A percentile compares a stretch with the other conserved stretches of the same genome.
Conservation (phyloP, 2,329 filamentous ascomycete species). For the Hypomyces perniciosus region DNA sequence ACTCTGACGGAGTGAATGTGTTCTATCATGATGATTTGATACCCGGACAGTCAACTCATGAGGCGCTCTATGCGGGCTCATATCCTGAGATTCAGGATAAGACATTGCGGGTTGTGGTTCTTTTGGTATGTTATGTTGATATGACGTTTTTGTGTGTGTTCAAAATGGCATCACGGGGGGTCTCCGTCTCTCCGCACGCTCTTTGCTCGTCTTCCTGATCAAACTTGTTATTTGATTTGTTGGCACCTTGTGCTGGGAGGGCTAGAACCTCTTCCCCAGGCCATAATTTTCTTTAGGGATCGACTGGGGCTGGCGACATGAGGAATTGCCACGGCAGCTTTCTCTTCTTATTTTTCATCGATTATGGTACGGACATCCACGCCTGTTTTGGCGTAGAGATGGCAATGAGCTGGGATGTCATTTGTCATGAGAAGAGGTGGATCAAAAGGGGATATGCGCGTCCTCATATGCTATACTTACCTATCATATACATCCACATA, state of each 20-base stretch:
- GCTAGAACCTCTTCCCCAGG: slow-evolving; percentile 6
- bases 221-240: not conserved
- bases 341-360: slow-evolving; percentile 1
- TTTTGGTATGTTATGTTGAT: slow-evolving; percentile 2
- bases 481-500: not conserved
- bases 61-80: not conserved
- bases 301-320: slow-evolving; percentile 8
- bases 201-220: not conserved
- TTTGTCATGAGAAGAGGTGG: not conserved
- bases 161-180: not conserved
- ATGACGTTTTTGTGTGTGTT: slow-evolving; percentile 1
- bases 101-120: not conserved
- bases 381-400: not conserved
- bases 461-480: not conserved
- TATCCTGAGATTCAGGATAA: not conserved
- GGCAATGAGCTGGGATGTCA: not conserved
- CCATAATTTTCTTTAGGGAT: not conserved
- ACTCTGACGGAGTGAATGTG: not conserved
- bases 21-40: not conserved
- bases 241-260: slow-evolving; percentile 8
- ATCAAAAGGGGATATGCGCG: not conserved
- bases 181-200: not conserved
- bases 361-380: not conserved
- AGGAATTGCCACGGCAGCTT: slow-evolving; percentile 1
- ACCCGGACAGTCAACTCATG: not conserved